Evolutionary conservation across 805 yeast species (phyloP), one percentile per base, ranked within the genome.

Genomic region (Metschnikowia sp.): DNA sequence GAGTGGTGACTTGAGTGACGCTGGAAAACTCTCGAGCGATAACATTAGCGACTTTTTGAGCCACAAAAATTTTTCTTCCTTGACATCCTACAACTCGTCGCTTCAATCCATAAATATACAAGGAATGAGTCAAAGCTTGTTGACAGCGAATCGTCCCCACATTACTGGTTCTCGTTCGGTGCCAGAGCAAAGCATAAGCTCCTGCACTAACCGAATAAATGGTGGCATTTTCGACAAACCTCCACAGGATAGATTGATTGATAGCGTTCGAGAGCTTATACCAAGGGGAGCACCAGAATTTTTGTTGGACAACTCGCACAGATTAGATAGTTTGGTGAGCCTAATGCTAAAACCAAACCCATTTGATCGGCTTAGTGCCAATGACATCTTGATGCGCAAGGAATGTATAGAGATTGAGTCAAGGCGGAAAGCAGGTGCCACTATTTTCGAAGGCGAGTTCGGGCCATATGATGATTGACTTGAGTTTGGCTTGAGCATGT

Each of bases 1-100:
- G 54, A 87, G 96, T 36, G 99, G 98, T 0, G 99, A 94, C 64
- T 73, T 94, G 54, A 83, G 95, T 13, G 99, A 94, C 64, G 97
- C 98, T 0, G 97, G 98, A 1, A 80, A 83, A 56, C 72, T 91
- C 49, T 82, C 89, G 39, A 68, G 73, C 52, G 77, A 72, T 52
- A 73, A 73, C 52, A 66, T 73, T 36, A 68, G 73, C 52, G 76
- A 71, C 48, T 71, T 68, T 48, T 59, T 72, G 44, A 68, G 65
- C 40, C 72, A 70, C 56, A 64, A 63, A 30, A 66, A 69, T 51
- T 66, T 63, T 44, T 63, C 67, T 9, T 63, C 70, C 12, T 51
- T 63, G 33, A 67, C 73, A 8, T 62, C 70, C 10, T 65, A 64
- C 53, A 62, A 61, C 45, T 63, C 69, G 26, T 54, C 58, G 26